Evolutionary conservation across 2,329 filamentous ascomycete genomes (phyloP), one percentile per base, ranked within the genome.

Genomic region (Hypoxylon sp.): DNA sequence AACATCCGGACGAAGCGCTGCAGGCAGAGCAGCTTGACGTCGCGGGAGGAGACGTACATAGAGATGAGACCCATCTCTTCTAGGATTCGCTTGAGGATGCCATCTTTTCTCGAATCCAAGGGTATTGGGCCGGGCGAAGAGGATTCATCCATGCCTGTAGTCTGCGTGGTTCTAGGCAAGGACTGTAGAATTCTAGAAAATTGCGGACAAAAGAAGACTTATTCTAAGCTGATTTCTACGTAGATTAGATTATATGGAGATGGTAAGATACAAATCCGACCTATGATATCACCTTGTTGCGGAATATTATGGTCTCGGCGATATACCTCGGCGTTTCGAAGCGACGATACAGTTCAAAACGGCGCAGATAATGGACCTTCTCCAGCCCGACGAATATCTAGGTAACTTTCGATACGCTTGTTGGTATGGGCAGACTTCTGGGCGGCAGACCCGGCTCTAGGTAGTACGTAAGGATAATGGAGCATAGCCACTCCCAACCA

Each of bases 1-100:
- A 89, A 87, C 55, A 90, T 83, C 2, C 89, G 86, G 4, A 89
- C 81, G 74, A 89, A 88, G 28, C 89, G 86, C 71, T 88, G 86
- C 4, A 83, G 66, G 67, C 85, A 87, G 19, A 90, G 83, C 2
- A 90, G 78, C 71, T 89, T 87, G 66, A 85, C 81, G 74, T 90
- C 87, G 50, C 73, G 74, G 4, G 79, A 69, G 0, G 84, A 82
- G 25, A 69, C 58, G 69, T 79, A 74, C 28, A 87, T 74, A 5
- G 84, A 80, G 13, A 77, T 68, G 17, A 87, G 72, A 53, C 84
- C 84, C n/a, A 83, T 71, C 73, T 86, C 84, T 13, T 78, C 75
- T 3, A 72, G 45, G 1, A 55, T 53, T 1, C 55, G 64, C 2
- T 32, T 25, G 5, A 64, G 30, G 30, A 79, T 59, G 43, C 59